Base-by-base conservation (phyloP, 192 early-diverging fungal genomes). In the Coemansia sp. region DNA sequence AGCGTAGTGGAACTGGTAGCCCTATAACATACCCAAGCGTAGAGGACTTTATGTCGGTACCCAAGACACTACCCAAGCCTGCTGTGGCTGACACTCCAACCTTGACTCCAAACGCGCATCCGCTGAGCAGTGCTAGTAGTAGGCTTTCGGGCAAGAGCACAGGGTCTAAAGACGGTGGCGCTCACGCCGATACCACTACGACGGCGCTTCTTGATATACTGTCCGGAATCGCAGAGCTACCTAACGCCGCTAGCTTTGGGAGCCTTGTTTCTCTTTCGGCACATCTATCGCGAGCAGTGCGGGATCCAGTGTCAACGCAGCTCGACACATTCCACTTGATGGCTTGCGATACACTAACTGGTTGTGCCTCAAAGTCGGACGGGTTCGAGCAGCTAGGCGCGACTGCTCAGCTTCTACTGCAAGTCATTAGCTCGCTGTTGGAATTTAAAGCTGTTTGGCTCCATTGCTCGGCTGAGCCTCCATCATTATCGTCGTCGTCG, bases 1-100 rank as follows among this genome's bases (percentile, higher is more conserved):
- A 11, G 59, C 37, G 11, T n/a, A 61, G 37, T 26, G 59, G 59
- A 40, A 61, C 59, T 61, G 16, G 19, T 37, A 61, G 59, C 10
- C 59, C 59, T 23, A 61, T 39, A 21, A 61, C 37, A 3, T 82
- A 72, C 21, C 80, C 80, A 17, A 71, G 57, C n/a, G 33, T 72
- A 11, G 66, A 71, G 19, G 80, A 82, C 35, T 82, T 82, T 60
- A 44, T 42, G 35, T 50, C 80, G 42, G 68, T 62, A 19, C 80
- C 80, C 10, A 72, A 43, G 32, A 42, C 66, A 19, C 10, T 68
- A n/a, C 42, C 52, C 57, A 44, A 17, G 8, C 16, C 63, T 35
- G 42, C 42, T 26, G 23, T 19, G 14, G 17, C 66, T 17, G 40
- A 46, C 6, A 35, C 66, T 0, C 57, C 57, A 32, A 60, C 40